Evolutionary conservation across 805 yeast species (phyloP).

Genomic region (Yarrowia bubula): DNA sequence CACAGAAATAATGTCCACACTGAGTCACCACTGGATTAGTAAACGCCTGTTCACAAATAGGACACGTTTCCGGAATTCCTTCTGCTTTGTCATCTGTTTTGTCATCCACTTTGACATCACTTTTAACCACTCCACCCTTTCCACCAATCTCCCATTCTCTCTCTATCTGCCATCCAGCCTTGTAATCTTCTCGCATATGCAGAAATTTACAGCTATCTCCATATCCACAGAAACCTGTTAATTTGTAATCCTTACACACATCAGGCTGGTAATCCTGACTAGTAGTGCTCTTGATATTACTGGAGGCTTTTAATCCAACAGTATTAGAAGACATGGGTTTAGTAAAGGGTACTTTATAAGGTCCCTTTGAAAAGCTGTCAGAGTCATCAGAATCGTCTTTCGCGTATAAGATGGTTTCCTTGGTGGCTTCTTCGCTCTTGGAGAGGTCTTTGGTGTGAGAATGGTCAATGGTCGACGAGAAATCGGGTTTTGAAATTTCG

Average conservation of each 20-base stretch:
- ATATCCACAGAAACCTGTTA: constrained; percentile 93
- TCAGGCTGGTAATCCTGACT: constrained; percentile 87
- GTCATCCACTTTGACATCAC: constrained; percentile 26
- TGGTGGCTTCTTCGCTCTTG: constrained; percentile 1
- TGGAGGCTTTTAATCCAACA: constrained; percentile 44
- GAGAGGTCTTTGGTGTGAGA: neutral
- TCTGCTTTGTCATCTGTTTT: constrained; percentile 29
- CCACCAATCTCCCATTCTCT: constrained; percentile 63
- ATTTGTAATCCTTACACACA: constrained; percentile 85
- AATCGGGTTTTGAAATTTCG: neutral
- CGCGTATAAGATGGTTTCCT: constrained; percentile 6
- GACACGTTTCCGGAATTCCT: constrained; percentile 57
- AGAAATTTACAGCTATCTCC: constrained; percentile 96
- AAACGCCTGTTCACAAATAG: constrained; percentile 57
- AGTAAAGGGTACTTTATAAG: neutral
- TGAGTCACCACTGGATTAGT: constrained; percentile 54
- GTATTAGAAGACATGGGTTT: constrained; percentile 12
- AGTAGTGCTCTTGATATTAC: constrained; percentile 60
- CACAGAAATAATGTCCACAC: constrained; percentile 67
- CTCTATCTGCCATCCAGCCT: constrained; percentile 62
- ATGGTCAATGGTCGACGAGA: neutral
- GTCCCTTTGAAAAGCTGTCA: neutral
- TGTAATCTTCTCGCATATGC: constrained; percentile 84
- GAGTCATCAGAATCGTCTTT: neutral
- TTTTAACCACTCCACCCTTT: neutral